Base-by-base conservation (phyloP, 129 eudicot genomes). In the Artemisia annua region DNA sequence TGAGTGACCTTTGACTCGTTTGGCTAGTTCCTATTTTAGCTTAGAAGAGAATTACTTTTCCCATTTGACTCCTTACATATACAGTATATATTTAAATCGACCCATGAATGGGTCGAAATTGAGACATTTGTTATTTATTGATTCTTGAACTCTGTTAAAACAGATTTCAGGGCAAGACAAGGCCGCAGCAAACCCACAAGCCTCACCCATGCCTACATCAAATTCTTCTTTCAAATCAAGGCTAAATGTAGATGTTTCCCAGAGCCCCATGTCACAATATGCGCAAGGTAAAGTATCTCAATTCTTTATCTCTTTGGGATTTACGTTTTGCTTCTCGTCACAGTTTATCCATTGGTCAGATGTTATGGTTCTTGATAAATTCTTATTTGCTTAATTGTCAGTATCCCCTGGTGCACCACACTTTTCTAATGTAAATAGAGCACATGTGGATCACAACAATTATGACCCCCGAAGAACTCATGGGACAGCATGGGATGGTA, bases 101-200 rank as follows among this genome's bases (percentile, higher is more conserved):
- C 20, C 44, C 5, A 24, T 67, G 10, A 67, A 11, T 22, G 43
- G 7, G 19, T 48, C 5, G 11, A 24, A 24, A 14, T 58, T 15
- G 24, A 14, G 11, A 58, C 26, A 39, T 56, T 35, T 7, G 11
- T 7, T 58, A 43, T 55, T 24, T 57, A 63, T 10, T 79, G 39
- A 81, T 53, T 24, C 35, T 26, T 84, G 61, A 17, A 80, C 56
- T 51, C 35, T 71, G 24, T 17, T 0, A 64, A 80, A 73, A 83
- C 87, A 93, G 98, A 87, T 93, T n/a, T 85, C 98, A 70, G 96
- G 98, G 57, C 89, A 87, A 82, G 97, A 91, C 79, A 91, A 84
- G 78, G 73, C 97, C 73, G 75, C 90, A 14, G 20, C 71, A 49
- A 89, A 83, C 63, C 24, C 82, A 13, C 55, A 71, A 39, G 59